Base-by-base conservation (phyloP, 2,329 filamentous ascomycete species). In the Aspergillus piperis region DNA sequence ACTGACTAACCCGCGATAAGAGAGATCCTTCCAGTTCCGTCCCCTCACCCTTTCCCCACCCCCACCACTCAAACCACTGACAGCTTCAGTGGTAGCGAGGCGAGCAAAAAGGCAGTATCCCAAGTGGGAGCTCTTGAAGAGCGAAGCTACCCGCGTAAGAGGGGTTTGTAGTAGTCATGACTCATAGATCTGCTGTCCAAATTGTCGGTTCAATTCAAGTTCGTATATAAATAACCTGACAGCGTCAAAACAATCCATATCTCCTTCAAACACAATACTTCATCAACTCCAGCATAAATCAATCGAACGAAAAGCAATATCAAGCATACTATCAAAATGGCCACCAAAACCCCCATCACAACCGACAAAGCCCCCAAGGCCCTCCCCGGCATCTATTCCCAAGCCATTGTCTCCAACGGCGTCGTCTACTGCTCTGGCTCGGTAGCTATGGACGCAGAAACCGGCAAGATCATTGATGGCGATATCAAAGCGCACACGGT, bases 401-500 rank as follows among this genome's bases (percentile, higher is more conserved):
- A 89, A 68, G 86, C 85, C 42, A 79, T 88, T 66, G 81, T 84
- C 64, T 81, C 82, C 73, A 86, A 87, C 68, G 87, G 86, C 67
- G 84, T 88, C 72, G 85, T 91, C n/a, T 90, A 89, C 78, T 89
- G 87, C 78, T 89, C 86, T 1, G 88, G 88, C 23, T 81, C 81
- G 62, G 80, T 90, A 32, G 84, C 84, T 13, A 77, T 86, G 67
- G 82, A 88, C 65, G 82, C 85, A 0, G 72, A 70, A n/a, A 86
- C 84, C 0, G 78, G 75, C 19, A 77, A 82, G 57, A 58, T 89
- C 2, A 80, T 86, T 7, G 81, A 86, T 10, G 87, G 86, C 3
- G 81, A 81, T 55, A 77, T 88, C 57, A 80, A 81, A 63, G 84
- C 83, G 58, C 75, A 82, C 38, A 82, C 81, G 58, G 84, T 86